phyloP scores from a whole-genome alignment of 2,329 filamentous ascomycete genomes.

The Eutypella sp. region DNA sequence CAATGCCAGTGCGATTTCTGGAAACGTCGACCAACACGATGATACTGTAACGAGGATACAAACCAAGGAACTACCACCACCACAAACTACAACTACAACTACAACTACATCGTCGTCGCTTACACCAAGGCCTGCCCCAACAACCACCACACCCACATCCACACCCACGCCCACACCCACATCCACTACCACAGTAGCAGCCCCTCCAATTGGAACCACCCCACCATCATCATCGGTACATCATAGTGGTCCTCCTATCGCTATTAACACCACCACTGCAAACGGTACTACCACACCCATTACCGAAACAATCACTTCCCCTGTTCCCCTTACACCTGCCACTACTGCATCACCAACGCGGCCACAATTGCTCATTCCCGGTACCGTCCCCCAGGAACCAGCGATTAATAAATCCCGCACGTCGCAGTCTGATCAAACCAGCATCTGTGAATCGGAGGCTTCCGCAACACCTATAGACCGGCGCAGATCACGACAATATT shows the following conservation, averaged over 20 bases:
- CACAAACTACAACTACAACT: no score
- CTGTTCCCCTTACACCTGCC: not conserved
- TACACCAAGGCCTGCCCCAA: constrained; percentile 5
- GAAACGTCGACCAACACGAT: constrained; percentile 15
- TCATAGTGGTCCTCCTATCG: constrained; percentile 2
- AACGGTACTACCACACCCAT: constrained; percentile 1
- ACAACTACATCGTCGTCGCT: constrained; percentile 6
- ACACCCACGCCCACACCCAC: no score
- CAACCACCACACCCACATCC: no score
- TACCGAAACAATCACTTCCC: not conserved
- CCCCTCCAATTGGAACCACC: constrained; percentile 8
- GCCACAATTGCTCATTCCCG: not conserved
- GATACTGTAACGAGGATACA: constrained; percentile 13
- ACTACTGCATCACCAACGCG: not conserved
- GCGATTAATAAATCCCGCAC: not conserved
- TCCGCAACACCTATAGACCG: not conserved
- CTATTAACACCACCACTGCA: not conserved
- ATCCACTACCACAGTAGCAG: constrained; percentile 2
- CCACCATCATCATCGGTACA: not conserved
- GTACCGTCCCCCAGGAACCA: not conserved
- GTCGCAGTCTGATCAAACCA: not conserved
- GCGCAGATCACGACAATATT: constrained; percentile 12
- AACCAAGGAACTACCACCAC: constrained; percentile 15
- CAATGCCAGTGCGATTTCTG: constrained; percentile 12
- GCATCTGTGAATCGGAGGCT: not conserved